Evolutionary conservation across 306 rosid genomes (phyloP), one percentile per base, ranked within the genome.

Genomic region (Senna siamea): DNA sequence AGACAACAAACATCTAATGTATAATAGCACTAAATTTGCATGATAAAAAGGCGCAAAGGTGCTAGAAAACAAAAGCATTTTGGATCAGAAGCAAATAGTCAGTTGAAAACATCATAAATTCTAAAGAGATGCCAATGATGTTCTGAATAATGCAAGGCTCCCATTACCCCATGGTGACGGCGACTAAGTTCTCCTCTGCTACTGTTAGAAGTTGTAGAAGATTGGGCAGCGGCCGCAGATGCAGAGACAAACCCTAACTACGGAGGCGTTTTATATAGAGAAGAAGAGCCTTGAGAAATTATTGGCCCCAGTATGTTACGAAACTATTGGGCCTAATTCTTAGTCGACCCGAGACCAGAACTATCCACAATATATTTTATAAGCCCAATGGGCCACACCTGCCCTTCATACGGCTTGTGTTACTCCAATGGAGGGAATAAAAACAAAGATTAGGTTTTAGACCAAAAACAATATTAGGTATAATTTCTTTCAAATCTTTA

Each of bases 101-200:
- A 26, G 1, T 1, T 26, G 2, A 26, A 26, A 26, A 26, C 30
- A 26, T 26, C 3, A 26, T 26, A 26, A 26, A 26, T n/a, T n/a
- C n/a, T n/a, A n/a, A n/a, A n/a, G n/a, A n/a, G n/a, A n/a, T n/a
- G n/a, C n/a, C n/a, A n/a, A n/a, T n/a, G n/a, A n/a, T n/a, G n/a
- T n/a, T n/a, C 23, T 2, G 20, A 6, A 38, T 12, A 68, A 51
- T 30, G 63, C 1, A 68, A 62, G 0, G 22, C 3, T 58, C 47
- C 52, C 0, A 78, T 53, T 85, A 88, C 92, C 92, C 92, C 92
- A 88, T 88, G 81, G 54, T 57, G 60, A 66, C 58, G 14, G 65
- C 17, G 30, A 69, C 14, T 76, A 75, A 35, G 70, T 51, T 50
- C 65, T 34, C 37, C 78, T 6, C 51, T 0, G 17, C 35, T 34